Evolutionary conservation across 495 filamentous ascomycete species (phyloP), one percentile per base, ranked within the genome.

Genomic region (Penicillium angulare): DNA sequence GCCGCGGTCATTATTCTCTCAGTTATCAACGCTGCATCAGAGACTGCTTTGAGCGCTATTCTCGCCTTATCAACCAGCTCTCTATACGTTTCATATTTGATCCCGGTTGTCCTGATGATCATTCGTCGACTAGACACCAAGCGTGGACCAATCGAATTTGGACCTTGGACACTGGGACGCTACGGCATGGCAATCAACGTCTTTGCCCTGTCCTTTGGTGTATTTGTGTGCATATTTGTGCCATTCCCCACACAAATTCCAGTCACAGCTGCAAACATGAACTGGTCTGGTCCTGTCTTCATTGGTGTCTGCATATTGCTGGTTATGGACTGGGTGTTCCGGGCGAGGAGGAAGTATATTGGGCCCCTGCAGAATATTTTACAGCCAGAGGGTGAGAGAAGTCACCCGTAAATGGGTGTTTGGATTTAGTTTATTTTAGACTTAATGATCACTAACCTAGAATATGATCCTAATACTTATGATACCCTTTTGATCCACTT

Each of bases 41-140:
- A 64, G 22, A 63, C 61, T 1, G 77, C 78, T 1, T 70, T 81
- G 49, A 69, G 64, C 24, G 78, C 76, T 7, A 72, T 80, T 22
- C 62, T 79, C 17, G 76, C 77, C 0, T 71, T 81, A 7, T 61
- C 64, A 17, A 69, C 70, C 20, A 62, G 74, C 35, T 71, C 63
- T 2, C 61, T 80, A 5, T 72, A 74, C 32, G 60, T 76, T 26
- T 79, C 77, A 9, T 81, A 81, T 59, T 58, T 75, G 9, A 67
- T 79, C 20, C 77, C 77, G 20, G 68, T 72, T 42, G 34, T 69
- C 27, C 65, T 77, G 31, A 46, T 76, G 40, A 50, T 75, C 9
- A 65, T 52, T 23, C 55, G 48, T 4, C 63, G 58, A 0, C 46
- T 59, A 27, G 53, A 49, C 43, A 53, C 43, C 21, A 45, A 26